Conservation (phyloP, 2,329 filamentous ascomycete species). For the Rutstroemia sp. region DNA sequence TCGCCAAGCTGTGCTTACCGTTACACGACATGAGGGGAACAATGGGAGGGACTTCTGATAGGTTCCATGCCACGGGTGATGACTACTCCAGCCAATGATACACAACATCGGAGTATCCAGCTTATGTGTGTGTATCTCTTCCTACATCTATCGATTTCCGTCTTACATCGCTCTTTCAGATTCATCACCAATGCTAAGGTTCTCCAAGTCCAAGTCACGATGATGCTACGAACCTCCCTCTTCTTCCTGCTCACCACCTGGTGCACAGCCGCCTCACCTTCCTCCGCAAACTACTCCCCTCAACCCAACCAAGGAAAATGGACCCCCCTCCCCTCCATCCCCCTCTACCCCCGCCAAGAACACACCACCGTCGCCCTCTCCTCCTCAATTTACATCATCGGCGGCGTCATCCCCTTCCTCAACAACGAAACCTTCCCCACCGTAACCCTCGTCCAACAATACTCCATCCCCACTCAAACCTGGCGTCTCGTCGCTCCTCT, state of each 20-base stretch:
- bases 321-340: background rate
- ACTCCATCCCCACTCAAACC: constrained; percentile 25
- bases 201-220: background rate
- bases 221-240: background rate
- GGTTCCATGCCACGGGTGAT: no score
- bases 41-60: no score
- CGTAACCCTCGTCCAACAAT: constrained; percentile 26
- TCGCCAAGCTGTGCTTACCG: background rate
- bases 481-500: constrained; percentile 27
- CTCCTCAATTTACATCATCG: constrained; percentile 12
- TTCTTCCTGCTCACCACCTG: background rate
- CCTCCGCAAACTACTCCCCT: no score
- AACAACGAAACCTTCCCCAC: background rate
- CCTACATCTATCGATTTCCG: no score
- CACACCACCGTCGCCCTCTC: constrained; percentile 7
- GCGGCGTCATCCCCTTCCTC: constrained; percentile 7
- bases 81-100: background rate
- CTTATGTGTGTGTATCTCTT: no score
- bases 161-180: no score
- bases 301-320: background rate
- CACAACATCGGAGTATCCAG: background rate
- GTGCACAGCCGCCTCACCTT: background rate
- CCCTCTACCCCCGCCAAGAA: constrained; percentile 16
- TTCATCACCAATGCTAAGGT: no score
- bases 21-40: background rate